phyloP scores from a whole-genome alignment of 768 basidiomycete genomes.

The Lanmaoa pseudosensibilis region DNA sequence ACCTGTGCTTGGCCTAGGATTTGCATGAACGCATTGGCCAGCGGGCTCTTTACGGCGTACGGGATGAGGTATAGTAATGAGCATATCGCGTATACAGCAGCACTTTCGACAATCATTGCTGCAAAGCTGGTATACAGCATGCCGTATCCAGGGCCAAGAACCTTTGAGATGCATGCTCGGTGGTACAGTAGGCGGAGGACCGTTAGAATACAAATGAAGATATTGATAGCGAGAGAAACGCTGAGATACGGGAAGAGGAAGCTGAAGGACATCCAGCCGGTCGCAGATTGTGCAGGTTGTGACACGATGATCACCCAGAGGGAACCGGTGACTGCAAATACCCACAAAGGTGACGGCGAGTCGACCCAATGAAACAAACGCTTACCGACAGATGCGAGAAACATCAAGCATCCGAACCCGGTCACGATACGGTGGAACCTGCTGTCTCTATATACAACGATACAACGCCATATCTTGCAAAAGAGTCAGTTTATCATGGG shows the following conservation, averaged over 20 bases:
- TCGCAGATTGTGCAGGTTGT: conserved; percentile 16
- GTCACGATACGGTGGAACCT: conserved; percentile 17
- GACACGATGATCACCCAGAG: conserved; percentile 33
- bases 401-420: conserved; percentile 18
- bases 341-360: background rate
- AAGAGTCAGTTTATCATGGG: background rate
- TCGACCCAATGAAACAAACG: background rate
- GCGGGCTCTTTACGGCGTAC: conserved; percentile 21
- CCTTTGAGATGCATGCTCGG: conserved; percentile 24
- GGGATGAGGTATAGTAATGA: conserved; percentile 36
- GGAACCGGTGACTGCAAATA: conserved; percentile 25
- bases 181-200: conserved; percentile 34
- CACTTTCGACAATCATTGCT: conserved; percentile 37
- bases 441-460: conserved; percentile 34
- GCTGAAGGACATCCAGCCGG: conserved; percentile 33
- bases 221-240: conserved; percentile 35
- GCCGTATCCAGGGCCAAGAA: conserved; percentile 29
- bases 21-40: conserved; percentile 32
- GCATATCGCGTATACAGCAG: conserved; percentile 33
- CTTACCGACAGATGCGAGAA: conserved; percentile 28
- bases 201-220: conserved; percentile 32
- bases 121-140: conserved; percentile 33
- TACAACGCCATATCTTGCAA: conserved; percentile 32
- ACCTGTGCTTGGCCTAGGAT: conserved; percentile 34
- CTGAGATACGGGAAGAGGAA: conserved; percentile 35